phyloP scores from a whole-genome alignment of 2,329 filamentous ascomycete genomes.

The Alternaria panax region DNA sequence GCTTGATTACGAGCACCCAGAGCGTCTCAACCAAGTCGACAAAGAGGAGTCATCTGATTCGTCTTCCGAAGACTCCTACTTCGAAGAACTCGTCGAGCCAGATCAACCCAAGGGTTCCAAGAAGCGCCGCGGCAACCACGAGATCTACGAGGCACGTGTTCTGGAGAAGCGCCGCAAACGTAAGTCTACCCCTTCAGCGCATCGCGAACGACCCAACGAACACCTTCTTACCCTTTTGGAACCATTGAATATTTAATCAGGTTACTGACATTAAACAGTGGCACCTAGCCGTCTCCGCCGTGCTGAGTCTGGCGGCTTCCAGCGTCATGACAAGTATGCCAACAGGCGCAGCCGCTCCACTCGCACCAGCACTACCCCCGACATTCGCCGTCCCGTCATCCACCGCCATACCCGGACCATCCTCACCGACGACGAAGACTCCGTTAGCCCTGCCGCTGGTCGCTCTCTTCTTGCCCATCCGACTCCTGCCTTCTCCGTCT shows the following conservation, averaged over 20 bases:
- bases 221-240: background rate
- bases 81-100: slow-evolving; percentile 41
- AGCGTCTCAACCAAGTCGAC: slow-evolving; percentile 14
- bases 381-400: background rate
- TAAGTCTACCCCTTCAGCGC: slow-evolving; percentile 13
- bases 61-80: slow-evolving; percentile 38
- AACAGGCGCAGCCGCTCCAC: slow-evolving; percentile 13
- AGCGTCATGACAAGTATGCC: slow-evolving; percentile 33
- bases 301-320: slow-evolving; percentile 31
- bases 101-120: slow-evolving; percentile 30
- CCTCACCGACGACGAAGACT: slow-evolving; percentile 23
- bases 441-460: background rate
- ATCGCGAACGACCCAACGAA: background rate
- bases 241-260: background rate
- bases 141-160: slow-evolving; percentile 41
- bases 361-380: slow-evolving; percentile 17
- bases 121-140: slow-evolving; percentile 28
- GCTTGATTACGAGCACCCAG: slow-evolving; percentile 39
- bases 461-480: slow-evolving; percentile 5
- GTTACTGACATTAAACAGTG: slow-evolving; percentile 19
- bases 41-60: slow-evolving; percentile 23
- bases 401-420: slow-evolving; percentile 9
- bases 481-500: slow-evolving; percentile 19
- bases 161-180: slow-evolving; percentile 36
- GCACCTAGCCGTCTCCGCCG: slow-evolving; percentile 37